phyloP scores from a whole-genome alignment of 1,139 yeast species.

The Candida sanyaensis region DNA sequence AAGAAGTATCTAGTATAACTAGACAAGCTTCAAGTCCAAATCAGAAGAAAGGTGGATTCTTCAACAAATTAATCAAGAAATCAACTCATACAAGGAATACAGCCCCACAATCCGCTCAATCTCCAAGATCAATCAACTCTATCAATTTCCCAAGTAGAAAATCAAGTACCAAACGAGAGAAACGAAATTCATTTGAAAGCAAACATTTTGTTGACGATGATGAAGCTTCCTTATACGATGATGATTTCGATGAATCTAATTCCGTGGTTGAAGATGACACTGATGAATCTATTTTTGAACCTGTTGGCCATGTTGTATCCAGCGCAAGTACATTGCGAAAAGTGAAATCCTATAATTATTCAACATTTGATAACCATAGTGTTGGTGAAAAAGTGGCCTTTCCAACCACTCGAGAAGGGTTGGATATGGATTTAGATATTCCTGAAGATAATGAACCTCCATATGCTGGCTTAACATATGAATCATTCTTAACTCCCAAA shows the following conservation, averaged over 20 bases:
- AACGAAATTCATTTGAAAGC: constrained; percentile 4
- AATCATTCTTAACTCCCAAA: constrained; percentile 51
- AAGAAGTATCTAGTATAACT: background rate
- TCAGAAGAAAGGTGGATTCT: constrained; percentile 13
- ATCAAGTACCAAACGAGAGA: constrained; percentile 4
- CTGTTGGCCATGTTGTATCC: constrained; percentile 4
- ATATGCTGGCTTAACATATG: constrained; percentile 36
- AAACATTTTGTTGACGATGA: constrained; percentile 12
- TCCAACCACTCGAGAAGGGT: constrained; percentile 11
- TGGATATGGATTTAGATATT: constrained; percentile 8
- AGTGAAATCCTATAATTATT: constrained; percentile 2
- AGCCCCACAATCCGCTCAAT: background rate
- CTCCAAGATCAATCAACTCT: background rate
- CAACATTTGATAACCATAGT: constrained; percentile 15
- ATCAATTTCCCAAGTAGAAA: constrained; percentile 1
- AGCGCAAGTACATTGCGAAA: constrained; percentile 1
- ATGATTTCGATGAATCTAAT: constrained; percentile 14
- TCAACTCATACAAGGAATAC: constrained; percentile 2
- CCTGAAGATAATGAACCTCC: constrained; percentile 21
- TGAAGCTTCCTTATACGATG: constrained; percentile 14
- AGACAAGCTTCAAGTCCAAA: background rate
- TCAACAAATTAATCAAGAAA: constrained; percentile 14
- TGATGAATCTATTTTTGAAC: constrained; percentile 11
- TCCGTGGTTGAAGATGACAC: constrained; percentile 12
- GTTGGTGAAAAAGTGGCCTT: constrained; percentile 16